phyloP scores from a whole-genome alignment of 192 early-diverging fungal species.

The Coemansia sp. region DNA sequence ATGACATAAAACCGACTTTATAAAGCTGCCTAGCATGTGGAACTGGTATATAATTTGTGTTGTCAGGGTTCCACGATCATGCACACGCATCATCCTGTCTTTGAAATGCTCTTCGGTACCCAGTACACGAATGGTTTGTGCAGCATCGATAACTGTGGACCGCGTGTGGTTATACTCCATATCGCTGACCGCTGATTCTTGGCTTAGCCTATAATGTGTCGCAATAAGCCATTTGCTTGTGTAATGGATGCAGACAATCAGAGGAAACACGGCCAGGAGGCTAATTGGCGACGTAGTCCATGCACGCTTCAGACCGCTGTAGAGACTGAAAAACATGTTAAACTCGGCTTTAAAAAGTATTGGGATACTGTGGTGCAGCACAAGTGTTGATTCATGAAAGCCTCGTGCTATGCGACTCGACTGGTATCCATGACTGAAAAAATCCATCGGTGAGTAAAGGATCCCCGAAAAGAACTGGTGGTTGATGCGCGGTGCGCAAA shows the following conservation, averaged over 20 bases:
- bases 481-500: constrained; percentile 14
- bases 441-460: constrained; percentile 4
- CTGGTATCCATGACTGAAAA: neutral
- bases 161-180: neutral
- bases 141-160: neutral
- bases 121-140: neutral
- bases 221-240: neutral
- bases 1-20: neutral
- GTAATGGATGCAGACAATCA: neutral
- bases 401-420: neutral
- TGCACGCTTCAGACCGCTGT: neutral
- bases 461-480: constrained; percentile 4
- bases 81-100: neutral
- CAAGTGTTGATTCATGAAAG: constrained; percentile 2
- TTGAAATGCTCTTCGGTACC: neutral
- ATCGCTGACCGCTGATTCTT: neutral
- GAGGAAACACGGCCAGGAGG: neutral
- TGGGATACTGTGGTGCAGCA: constrained; percentile 1
- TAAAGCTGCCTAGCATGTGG: neutral
- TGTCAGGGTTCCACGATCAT: constrained; percentile 1
- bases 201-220: neutral
- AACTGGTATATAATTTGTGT: neutral
- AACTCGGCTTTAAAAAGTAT: constrained; percentile 7
- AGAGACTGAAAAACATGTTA: neutral
- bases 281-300: neutral